These are phyloP conservation scores for Colletotrichum phormii DNA, from an alignment of 2,329 filamentous ascomycete species.

Conservation along the genomic window DNA sequence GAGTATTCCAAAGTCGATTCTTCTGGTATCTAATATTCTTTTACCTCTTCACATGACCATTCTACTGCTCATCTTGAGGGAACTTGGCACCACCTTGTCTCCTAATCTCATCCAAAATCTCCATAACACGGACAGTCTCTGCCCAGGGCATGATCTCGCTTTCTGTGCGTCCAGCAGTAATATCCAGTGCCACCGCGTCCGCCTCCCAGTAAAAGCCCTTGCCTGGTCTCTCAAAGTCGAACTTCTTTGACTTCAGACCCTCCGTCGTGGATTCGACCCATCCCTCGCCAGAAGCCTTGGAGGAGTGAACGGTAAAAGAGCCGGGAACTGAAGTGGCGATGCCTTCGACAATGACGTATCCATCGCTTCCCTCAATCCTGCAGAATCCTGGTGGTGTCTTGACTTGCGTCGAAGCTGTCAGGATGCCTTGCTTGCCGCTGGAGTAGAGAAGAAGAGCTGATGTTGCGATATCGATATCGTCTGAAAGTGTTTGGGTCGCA, in stretches of 20 bases:
- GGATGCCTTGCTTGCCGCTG: constrained; percentile 52
- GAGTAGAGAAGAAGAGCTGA: constrained; percentile 54
- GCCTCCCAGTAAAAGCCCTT: constrained; percentile 58
- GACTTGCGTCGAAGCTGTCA: constrained; percentile 52
- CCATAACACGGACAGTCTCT: constrained; percentile 58
- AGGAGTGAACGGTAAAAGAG: constrained; percentile 49
- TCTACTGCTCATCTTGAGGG: constrained; percentile 40
- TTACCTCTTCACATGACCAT: no score
- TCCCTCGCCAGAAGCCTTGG: constrained; percentile 39
- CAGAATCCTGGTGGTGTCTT: constrained; percentile 45
- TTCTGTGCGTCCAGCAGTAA: constrained; percentile 50
- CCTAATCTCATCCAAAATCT: constrained; percentile 59
- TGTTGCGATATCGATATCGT: constrained; percentile 50
- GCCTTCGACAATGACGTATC: constrained; percentile 52
- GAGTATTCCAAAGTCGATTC: background rate
- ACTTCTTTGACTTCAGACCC: constrained; percentile 42
- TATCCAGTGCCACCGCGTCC: constrained; percentile 54
- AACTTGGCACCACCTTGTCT: constrained; percentile 45
- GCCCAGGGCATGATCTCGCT: constrained; percentile 56
- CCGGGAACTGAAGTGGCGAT: constrained; percentile 45
- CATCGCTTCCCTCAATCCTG: constrained; percentile 53
- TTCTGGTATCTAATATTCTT: background rate
- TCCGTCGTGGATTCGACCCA: constrained; percentile 13
- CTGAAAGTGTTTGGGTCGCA: constrained; percentile 48
- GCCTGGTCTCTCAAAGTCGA: constrained; percentile 50